Base-by-base conservation (phyloP, 2,329 filamentous ascomycete species). In the Fusarium sp. region DNA sequence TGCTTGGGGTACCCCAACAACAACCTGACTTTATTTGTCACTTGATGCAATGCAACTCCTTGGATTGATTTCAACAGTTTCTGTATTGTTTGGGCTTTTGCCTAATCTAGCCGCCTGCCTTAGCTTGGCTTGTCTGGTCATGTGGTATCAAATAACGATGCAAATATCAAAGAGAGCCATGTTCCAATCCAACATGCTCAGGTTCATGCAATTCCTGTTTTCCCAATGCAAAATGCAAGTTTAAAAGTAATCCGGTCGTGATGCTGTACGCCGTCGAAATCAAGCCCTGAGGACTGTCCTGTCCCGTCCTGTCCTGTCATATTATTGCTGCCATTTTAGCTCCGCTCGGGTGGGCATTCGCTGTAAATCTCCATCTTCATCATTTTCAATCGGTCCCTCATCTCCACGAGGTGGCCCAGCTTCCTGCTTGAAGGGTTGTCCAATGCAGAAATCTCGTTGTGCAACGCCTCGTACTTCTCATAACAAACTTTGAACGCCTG, bases 341-440 rank as follows among this genome's bases (percentile, higher is more conserved):
- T 69, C 62, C 73, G 74, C 33, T 71, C 70, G 6, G 67, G 79
- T 56, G 74, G 79, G 74, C 76, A 81, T 76, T 84, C 82, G 67
- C 77, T 78, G 71, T 88, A 85, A 44, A 91, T 90, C 60, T 88
- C 83, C 67, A 76, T 80, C 81, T 91, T 91, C 84, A 90, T 84
- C n/a, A 69, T 69, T 67, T 84, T 80, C 47, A 91, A 78, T 34
- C 84, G 80, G 28, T 82, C 78, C 57, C 86, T 84, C 87, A 90
- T 87, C 15, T 85, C 82, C 31, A 85, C 71, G 45, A 91, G 75
- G 47, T 85, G 76, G 7, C 80, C 79, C 52, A 90, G 76, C 73
- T 87, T 84, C 17, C 84, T 80, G 59, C 83, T 79, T 1, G 84
- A 82, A 5, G 88, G 87, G 51, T 87, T 81, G 38, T 82, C 80